A percentile compares a stretch with the other conserved stretches of the same genome.
Evolutionary conservation across 2,329 filamentous ascomycete species (phyloP).

Genomic region (Alternaria sp.): DNA sequence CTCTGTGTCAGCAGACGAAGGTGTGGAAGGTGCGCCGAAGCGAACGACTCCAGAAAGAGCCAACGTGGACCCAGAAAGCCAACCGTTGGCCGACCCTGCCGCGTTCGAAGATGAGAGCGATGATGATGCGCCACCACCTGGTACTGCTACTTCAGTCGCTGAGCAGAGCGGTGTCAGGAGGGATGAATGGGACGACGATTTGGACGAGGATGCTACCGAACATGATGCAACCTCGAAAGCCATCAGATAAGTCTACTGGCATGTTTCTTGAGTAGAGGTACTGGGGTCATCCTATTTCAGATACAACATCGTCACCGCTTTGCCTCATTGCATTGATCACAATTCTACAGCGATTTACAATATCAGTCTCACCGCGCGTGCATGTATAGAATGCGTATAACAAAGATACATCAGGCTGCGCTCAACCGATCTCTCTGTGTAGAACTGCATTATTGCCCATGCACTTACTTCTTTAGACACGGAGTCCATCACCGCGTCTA

Average conservation of each 20-base stretch:
- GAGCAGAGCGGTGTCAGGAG: slow-evolving; percentile 44
- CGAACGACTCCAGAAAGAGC: slow-evolving; percentile 24
- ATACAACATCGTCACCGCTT: neutral
- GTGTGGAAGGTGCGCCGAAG: slow-evolving; percentile 48
- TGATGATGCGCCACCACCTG: slow-evolving; percentile 47
- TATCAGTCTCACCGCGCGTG: neutral
- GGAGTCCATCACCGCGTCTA: neutral
- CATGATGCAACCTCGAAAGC: slow-evolving; percentile 35
- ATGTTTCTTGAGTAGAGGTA: neutral
- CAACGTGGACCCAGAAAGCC: slow-evolving; percentile 40
- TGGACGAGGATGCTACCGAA: slow-evolving; percentile 46
- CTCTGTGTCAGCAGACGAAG: slow-evolving; percentile 67
- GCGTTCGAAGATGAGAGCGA: slow-evolving; percentile 58
- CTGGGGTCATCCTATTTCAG: neutral
- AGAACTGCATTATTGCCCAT: neutral
- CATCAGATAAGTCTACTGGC: neutral
- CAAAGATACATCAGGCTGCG: no score
- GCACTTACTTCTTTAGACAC: neutral
- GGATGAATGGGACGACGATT: slow-evolving; percentile 52
- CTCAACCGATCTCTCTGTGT: neutral
- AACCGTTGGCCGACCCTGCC: slow-evolving; percentile 56
- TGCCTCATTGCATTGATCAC: neutral
- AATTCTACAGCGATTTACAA: neutral
- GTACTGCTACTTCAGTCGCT: slow-evolving; percentile 16
- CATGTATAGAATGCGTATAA: neutral